Evolutionary conservation across 495 filamentous ascomycete genomes (phyloP), one percentile per base, ranked within the genome.

Genomic region (Cairneyella variabilis): DNA sequence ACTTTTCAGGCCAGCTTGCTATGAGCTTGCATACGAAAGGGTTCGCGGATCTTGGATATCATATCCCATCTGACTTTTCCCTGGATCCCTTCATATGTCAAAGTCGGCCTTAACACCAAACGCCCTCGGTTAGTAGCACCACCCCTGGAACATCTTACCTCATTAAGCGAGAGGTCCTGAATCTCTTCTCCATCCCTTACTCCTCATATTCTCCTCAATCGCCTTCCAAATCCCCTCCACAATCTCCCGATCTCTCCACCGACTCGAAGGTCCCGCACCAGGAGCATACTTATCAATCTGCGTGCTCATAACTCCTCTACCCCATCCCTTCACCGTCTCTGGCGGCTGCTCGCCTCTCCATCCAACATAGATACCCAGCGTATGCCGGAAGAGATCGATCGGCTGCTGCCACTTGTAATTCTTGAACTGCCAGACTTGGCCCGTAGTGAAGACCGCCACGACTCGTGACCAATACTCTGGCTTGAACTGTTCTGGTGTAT

Each of bases 341-440:
- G 95, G 95, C 6, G 83, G 71, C 54, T 83, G 77, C 61, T 99
- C 95, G 6, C 89, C 91, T 34, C 86, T 77, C 89, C 89, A 97
- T 2, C 93, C 93, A 22, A 97, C 83, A 64, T 92, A 95, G 38
- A 97, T 73, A 43, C 93, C 93, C 12, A 87, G 76, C 17, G 88
- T 85, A 58, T 96, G 87, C 55, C 82, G 78, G 71, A 99, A 99
- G 26, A 99, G 76, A 56, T 97, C 93, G 2, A 81, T 72, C 3
- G 95, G 89, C 22, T 89, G 83, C 53, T 86, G 84, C 91, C 93
- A 97, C 71, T 93, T 95, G 78, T 97, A 99, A 41, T 83, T 86
- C 71, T 96, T 95, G 72, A 97, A 99, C 69, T 99, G 93, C 93
- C 93, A 99, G 10, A 86, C 85, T 69, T 99, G 93, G 20, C 93